Evolutionary conservation across 2,329 filamentous ascomycete species (phyloP), one percentile per base, ranked within the genome.

Genomic region (Metarhizium sp.): DNA sequence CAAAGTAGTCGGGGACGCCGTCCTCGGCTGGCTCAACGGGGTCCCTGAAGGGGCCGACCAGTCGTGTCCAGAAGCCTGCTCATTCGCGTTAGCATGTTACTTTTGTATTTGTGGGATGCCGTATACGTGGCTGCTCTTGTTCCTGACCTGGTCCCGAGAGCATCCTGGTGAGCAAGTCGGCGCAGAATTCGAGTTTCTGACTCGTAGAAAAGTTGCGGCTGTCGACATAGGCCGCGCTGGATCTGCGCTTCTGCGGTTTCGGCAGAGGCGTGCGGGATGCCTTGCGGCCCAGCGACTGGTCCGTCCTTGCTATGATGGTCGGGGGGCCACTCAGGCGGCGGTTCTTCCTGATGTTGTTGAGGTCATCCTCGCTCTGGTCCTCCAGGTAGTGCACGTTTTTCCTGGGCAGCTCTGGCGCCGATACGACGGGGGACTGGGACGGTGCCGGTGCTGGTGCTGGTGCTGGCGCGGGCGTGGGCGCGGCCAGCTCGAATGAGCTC

Each of bases 31-130:
- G 81, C 56, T 82, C 75, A 6, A 85, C 82, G 0, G 82, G 77
- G 29, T 84, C 76, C 48, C 76, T 77, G 67, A 86, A 85, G 0
- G 81, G 80, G 0, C 80, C 80, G 3, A 85, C 81, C 0, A 85
- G 73, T n/a, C 82, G 78, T 0, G 82, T 85, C 82, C 82, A 86
- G 65, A 82, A 85, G 6, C 82, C 81, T 83, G 53, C 29, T 2
- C 16, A 18, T 4, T 2, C 42, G 32, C 46, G 20, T 51, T 46
- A 29, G 30, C 20, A 30, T 2, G 42, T 45, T 4, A 13, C n/a
- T 25, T 30, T 14, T 20, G n/a, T 46, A 11, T 25, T 20, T 46
- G 13, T 43, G 10, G 40, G 2, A 18, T n/a, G n/a, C n/a, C n/a
- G 6, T 18, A 14, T 14, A n/a, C 10, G 6, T 34, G 6, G 6